Evolutionary conservation across 495 filamentous ascomycete species (phyloP).

Genomic region (Hypoxylon fragiforme): DNA sequence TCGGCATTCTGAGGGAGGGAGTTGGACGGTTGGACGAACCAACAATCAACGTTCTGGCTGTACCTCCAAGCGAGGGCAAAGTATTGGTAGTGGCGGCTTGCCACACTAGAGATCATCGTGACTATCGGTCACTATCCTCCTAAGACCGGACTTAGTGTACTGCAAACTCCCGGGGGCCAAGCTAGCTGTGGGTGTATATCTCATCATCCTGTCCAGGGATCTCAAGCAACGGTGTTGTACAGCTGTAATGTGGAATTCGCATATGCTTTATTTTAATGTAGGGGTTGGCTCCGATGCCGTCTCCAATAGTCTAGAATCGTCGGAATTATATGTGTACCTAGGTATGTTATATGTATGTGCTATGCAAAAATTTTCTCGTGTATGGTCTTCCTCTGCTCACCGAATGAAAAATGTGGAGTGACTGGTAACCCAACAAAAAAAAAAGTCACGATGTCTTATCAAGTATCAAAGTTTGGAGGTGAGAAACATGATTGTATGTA

Average conservation of each 20-base stretch:
- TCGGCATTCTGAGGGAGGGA: conserved; percentile 21
- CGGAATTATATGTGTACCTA: neutral
- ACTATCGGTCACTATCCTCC: conserved; percentile 30
- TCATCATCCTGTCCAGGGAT: conserved; percentile 18
- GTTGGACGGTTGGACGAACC: conserved; percentile 21
- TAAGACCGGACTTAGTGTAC: conserved; percentile 26
- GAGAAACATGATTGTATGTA: neutral
- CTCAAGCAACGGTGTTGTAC: conserved; percentile 23
- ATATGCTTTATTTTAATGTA: neutral
- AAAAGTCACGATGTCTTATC: conserved; percentile 32
- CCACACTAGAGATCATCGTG: conserved; percentile 35
- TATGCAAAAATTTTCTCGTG: too few species aligned
- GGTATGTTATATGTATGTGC: too few species aligned
- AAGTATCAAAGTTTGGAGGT: conserved; percentile 10
- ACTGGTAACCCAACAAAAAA: conserved; percentile 19
- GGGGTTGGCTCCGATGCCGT: neutral
- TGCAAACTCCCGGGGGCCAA: conserved; percentile 25
- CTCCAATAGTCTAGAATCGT: conserved; percentile 13
- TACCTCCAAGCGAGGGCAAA: conserved; percentile 6
- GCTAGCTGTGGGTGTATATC: conserved; percentile 30
- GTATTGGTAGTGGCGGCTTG: conserved; percentile 30
- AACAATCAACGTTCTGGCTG: too few species aligned
- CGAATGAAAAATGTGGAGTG: conserved; percentile 27
- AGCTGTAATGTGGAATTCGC: conserved; percentile 28
- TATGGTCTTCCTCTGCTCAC: too few species aligned